Conservation (phyloP, 495 filamentous ascomycete species). For the Filosporella fistucella region DNA sequence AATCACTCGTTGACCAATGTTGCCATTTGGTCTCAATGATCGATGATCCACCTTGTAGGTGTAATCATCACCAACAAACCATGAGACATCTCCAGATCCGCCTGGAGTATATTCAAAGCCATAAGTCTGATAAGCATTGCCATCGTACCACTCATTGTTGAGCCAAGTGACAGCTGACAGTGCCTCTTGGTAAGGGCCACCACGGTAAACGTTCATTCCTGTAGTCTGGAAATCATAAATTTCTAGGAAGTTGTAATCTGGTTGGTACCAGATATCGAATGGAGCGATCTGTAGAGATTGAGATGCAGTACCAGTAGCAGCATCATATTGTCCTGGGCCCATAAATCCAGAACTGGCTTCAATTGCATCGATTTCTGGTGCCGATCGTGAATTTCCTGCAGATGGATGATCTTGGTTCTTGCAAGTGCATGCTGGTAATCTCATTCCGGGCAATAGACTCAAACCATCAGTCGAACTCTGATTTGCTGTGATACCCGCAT, state of each 20-base stretch:
- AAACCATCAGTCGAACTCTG: slow-evolving; percentile 66
- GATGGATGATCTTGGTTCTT: slow-evolving; percentile 61
- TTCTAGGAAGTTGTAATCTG: slow-evolving; percentile 61
- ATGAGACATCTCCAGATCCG: slow-evolving; percentile 52
- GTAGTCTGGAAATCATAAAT: slow-evolving; percentile 58
- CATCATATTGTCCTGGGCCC: slow-evolving; percentile 34
- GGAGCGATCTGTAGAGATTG: slow-evolving; percentile 72
- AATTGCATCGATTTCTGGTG: slow-evolving; percentile 74
- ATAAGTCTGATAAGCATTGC: slow-evolving; percentile 65
- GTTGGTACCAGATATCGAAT: slow-evolving; percentile 73
- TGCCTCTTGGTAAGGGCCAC: slow-evolving; percentile 69
- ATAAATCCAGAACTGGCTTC: slow-evolving; percentile 61
- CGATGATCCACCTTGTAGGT: slow-evolving; percentile 64
- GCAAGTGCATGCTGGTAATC: slow-evolving; percentile 68
- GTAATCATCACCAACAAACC: slow-evolving; percentile 62
- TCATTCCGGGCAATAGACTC: slow-evolving; percentile 69
- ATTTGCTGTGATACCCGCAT: slow-evolving; percentile 74
- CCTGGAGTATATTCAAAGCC: slow-evolving; percentile 72
- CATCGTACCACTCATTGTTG: slow-evolving; percentile 76
- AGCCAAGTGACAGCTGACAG: slow-evolving; percentile 67
- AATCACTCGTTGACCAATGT: slow-evolving; percentile 65
- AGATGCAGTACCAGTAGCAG: slow-evolving; percentile 56
- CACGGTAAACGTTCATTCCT: slow-evolving; percentile 59
- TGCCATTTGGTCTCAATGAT: slow-evolving; percentile 67
- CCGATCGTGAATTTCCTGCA: slow-evolving; percentile 64